Conservation (phyloP, 805 yeast genomes). For the Lipomyces kockii region DNA sequence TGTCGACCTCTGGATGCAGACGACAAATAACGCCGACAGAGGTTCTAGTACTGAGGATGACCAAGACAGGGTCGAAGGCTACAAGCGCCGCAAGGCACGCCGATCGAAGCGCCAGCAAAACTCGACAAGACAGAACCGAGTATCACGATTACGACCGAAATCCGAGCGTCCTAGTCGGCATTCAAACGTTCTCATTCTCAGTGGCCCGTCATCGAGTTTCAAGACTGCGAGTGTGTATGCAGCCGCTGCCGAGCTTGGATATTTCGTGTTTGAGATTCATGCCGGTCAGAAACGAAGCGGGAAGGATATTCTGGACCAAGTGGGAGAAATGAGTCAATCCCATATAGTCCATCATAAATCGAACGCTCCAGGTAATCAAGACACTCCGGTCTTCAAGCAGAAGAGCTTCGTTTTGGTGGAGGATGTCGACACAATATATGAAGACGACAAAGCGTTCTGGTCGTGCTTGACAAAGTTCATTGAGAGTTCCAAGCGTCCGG, state of each 20-base stretch:
- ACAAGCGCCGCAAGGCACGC: conserved; percentile 1
- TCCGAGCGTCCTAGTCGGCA: conserved; percentile 23
- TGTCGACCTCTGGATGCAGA: not conserved
- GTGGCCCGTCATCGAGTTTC: conserved; percentile 77
- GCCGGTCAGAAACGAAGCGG: conserved; percentile 73
- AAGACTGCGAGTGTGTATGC: conserved; percentile 77
- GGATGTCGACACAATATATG: conserved; percentile 82
- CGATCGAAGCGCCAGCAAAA: conserved; percentile 8
- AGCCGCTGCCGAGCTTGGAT: conserved; percentile 61
- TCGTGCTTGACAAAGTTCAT: conserved; percentile 64
- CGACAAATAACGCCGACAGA: not conserved
- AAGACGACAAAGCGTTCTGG: conserved; percentile 84
- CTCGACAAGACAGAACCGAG: not conserved
- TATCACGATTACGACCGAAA: conserved; percentile 49
- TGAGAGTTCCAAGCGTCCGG: conserved; percentile 66
- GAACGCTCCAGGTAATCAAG: not conserved
- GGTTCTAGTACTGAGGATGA: conserved; percentile 10
- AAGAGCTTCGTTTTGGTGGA: conserved; percentile 78
- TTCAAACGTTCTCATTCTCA: conserved; percentile 56
- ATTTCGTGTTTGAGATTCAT: conserved; percentile 82
- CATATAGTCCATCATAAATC: conserved; percentile 62
- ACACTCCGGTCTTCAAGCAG: conserved; percentile 45
- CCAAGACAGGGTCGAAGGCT: conserved; percentile 11
- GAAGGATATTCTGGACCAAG: conserved; percentile 64
- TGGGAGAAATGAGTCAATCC: conserved; percentile 83